These are phyloP conservation scores for Geosmithia flava DNA, from an alignment of 2,329 filamentous ascomycete species.

Conservation along the genomic window DNA sequence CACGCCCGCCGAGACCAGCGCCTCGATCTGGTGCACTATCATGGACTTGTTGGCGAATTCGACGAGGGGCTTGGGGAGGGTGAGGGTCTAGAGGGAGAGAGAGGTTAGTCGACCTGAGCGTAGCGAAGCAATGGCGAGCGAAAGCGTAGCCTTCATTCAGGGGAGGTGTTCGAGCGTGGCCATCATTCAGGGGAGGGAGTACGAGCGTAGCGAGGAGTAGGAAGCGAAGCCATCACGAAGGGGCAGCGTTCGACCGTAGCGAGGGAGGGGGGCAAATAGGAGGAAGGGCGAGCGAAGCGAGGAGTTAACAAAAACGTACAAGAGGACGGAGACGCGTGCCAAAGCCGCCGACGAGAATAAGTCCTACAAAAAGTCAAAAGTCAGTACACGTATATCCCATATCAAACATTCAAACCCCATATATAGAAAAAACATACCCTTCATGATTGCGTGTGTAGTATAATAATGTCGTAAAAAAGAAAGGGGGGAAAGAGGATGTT, in stretches of 20 bases:
- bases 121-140: no score
- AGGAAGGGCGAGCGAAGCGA: slow-evolving; percentile 2
- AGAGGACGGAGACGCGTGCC: slow-evolving; percentile 94
- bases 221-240: no score
- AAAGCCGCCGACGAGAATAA: slow-evolving; percentile 98
- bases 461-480: no score
- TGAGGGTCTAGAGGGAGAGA: slow-evolving; percentile 58
- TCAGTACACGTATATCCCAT: slow-evolving; percentile 5
- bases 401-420: background rate
- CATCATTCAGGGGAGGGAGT: no score
- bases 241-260: no score
- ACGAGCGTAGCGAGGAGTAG: no score
- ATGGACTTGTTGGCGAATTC: slow-evolving; percentile 99
- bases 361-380: slow-evolving; percentile 42
- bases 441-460: no score
- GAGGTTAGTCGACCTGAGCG: background rate
- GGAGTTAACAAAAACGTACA: slow-evolving; percentile 40
- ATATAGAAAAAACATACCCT: slow-evolving; percentile 14
- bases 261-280: slow-evolving; percentile 6
- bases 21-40: slow-evolving; percentile 97
- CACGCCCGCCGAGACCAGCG: slow-evolving; percentile 82
- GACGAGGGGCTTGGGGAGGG: slow-evolving; percentile 91
- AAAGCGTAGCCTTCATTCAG: no score
- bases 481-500: no score
- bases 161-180: no score